Conservation (phyloP, 768 basidiomycete species). For the Rhizopogon vinicolor region DNA sequence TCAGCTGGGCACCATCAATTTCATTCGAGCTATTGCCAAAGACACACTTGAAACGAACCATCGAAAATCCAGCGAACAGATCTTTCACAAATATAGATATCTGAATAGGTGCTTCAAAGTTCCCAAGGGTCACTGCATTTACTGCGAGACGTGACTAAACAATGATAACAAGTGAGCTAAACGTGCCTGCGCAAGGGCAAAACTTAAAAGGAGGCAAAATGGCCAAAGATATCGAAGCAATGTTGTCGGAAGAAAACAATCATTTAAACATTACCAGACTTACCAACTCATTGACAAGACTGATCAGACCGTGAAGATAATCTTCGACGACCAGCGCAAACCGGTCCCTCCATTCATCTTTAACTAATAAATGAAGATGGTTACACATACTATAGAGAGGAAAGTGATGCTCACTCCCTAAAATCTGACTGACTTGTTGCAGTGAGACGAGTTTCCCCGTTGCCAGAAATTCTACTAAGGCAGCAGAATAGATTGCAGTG, state of each 20-base stretch:
- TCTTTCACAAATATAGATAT: conserved; percentile 81
- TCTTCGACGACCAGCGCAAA: conserved; percentile 67
- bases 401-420: conserved; percentile 58
- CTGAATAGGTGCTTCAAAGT: conserved; percentile 73
- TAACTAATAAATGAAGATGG: conserved; percentile 40
- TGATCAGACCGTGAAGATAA: conserved; percentile 78
- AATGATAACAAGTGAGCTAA: conserved; percentile 5
- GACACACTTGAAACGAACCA: conserved; percentile 41
- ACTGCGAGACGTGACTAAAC: conserved; percentile 71
- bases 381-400: background rate
- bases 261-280: conserved; percentile 13
- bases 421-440: conserved; percentile 40
- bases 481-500: conserved; percentile 59
- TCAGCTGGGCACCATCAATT: conserved; percentile 45
- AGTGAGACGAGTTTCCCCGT: conserved; percentile 56
- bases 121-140: conserved; percentile 77
- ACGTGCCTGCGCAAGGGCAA: background rate
- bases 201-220: background rate
- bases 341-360: conserved; percentile 64
- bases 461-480: conserved; percentile 61
- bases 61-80: conserved; percentile 77
- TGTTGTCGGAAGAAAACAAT: too few species aligned
- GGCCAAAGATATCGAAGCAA: too few species aligned
- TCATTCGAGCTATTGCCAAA: background rate
- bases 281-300: conserved; percentile 76